phyloP scores from a whole-genome alignment of 2,329 filamentous ascomycete genomes.

The Verticillium klebahnii region DNA sequence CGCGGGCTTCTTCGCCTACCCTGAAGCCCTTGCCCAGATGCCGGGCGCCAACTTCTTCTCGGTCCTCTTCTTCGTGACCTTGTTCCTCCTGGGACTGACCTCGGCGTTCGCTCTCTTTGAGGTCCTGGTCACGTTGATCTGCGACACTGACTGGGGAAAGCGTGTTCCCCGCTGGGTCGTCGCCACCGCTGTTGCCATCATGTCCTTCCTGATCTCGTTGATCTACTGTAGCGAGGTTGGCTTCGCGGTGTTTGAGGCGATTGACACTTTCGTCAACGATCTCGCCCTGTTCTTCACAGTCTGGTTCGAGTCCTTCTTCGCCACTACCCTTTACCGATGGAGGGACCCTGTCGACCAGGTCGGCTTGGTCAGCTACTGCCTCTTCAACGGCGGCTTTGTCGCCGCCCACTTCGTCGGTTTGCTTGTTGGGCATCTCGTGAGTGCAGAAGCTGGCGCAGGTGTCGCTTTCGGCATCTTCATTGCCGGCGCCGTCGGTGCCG shows the following conservation, averaged over 20 bases:
- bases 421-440: slow-evolving; percentile 37
- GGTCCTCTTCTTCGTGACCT: slow-evolving; percentile 46
- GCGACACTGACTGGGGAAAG: slow-evolving; percentile 35
- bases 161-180: slow-evolving; percentile 34
- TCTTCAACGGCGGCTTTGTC: slow-evolving; percentile 45
- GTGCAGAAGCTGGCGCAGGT: slow-evolving; percentile 35
- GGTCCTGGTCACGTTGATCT: slow-evolving; percentile 42
- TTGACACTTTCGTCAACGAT: slow-evolving; percentile 51
- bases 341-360: slow-evolving; percentile 35
- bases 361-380: slow-evolving; percentile 33
- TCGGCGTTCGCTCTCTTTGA: slow-evolving; percentile 50
- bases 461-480: slow-evolving; percentile 46
- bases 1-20: slow-evolving; percentile 49
- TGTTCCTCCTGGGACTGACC: slow-evolving; percentile 48
- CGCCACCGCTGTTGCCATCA: slow-evolving; percentile 37
- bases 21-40: slow-evolving; percentile 48
- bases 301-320: slow-evolving; percentile 41
- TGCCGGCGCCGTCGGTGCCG: slow-evolving; percentile 26
- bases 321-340: slow-evolving; percentile 47
- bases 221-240: slow-evolving; percentile 52
- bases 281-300: slow-evolving; percentile 46
- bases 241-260: slow-evolving; percentile 45
- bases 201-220: slow-evolving; percentile 43
- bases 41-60: slow-evolving; percentile 52
- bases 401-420: slow-evolving; percentile 42